These are phyloP conservation scores for Curvularia eragrostidis DNA, from an alignment of 2,329 filamentous ascomycete species.

Conservation along the genomic window DNA sequence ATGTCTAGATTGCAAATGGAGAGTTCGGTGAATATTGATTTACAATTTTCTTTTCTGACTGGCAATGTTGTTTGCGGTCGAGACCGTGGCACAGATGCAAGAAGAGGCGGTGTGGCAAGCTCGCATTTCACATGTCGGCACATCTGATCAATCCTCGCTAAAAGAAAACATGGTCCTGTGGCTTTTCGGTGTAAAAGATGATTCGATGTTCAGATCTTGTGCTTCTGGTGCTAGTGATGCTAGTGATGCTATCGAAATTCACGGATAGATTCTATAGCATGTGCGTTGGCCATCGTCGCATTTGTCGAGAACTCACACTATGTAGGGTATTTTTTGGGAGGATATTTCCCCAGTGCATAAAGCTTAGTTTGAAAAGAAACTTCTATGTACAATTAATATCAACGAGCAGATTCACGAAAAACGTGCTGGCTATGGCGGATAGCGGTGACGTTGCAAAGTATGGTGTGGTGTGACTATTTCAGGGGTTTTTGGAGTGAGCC, in stretches of 20 bases:
- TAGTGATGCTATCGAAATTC: not conserved
- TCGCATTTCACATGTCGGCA: not conserved
- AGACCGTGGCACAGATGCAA: not conserved
- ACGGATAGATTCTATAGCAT: too few relatives aligned
- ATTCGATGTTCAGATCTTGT: not conserved
- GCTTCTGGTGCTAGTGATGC: not conserved
- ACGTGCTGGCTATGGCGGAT: not conserved
- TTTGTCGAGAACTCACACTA: not conserved
- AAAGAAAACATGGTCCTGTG: not conserved
- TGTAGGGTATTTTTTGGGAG: not conserved
- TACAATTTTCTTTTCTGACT: not conserved
- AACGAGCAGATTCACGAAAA: not conserved
- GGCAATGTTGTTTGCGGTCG: not conserved
- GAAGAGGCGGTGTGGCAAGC: not conserved
- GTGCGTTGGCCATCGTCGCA: not conserved
- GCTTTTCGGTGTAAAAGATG: not conserved
- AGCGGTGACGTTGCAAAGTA: not conserved
- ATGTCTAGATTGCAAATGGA: not conserved
- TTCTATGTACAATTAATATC: not conserved
- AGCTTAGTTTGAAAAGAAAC: not conserved
- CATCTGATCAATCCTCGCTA: not conserved
- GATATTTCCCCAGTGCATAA: not conserved
- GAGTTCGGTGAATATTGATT: not conserved
- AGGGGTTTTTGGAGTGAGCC: not conserved
- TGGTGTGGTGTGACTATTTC: not conserved